Evolutionary conservation across 768 basidiomycete species (phyloP).

Genomic region (Lentinula sp.): DNA sequence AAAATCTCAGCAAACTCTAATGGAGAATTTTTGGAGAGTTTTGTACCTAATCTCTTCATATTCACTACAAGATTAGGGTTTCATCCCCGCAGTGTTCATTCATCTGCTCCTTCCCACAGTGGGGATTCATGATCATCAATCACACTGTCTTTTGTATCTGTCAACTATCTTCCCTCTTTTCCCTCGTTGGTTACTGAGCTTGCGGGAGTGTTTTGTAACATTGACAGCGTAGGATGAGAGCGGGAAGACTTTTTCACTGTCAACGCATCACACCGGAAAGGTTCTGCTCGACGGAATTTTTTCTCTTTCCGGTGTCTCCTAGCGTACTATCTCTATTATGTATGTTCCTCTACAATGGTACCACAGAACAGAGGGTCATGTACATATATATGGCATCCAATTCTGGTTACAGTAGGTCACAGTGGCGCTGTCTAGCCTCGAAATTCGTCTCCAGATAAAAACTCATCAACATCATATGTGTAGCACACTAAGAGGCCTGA

Average conservation of each 20-base stretch:
- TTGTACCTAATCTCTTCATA: too few relatives aligned
- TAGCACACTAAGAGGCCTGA: too few relatives aligned
- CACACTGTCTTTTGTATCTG: slow-evolving; percentile 41
- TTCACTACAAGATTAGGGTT: too few relatives aligned
- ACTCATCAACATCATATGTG: not conserved
- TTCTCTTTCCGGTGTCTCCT: too few relatives aligned
- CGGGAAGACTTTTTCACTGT: not conserved
- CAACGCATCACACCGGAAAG: too few relatives aligned
- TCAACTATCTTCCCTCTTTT: slow-evolving; percentile 33
- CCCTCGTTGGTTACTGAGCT: slow-evolving; percentile 59
- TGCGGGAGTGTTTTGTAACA: slow-evolving; percentile 47
- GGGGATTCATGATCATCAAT: slow-evolving; percentile 43
- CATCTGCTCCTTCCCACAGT: slow-evolving; percentile 58
- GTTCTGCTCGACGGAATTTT: too few relatives aligned
- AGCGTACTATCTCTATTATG: too few relatives aligned
- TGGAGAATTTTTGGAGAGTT: too few relatives aligned
- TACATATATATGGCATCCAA: slow-evolving; percentile 78
- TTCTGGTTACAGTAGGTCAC: slow-evolving; percentile 41
- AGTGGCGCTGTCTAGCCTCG: too few relatives aligned
- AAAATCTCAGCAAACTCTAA: too few relatives aligned
- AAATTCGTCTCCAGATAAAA: slow-evolving; percentile 56
- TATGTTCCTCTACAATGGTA: not conserved
- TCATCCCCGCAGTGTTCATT: too few relatives aligned
- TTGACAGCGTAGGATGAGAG: slow-evolving; percentile 67
- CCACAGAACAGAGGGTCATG: slow-evolving; percentile 52